Base-by-base conservation (phyloP, 2,329 filamentous ascomycete species). In the Rasamsonia emersonii region DNA sequence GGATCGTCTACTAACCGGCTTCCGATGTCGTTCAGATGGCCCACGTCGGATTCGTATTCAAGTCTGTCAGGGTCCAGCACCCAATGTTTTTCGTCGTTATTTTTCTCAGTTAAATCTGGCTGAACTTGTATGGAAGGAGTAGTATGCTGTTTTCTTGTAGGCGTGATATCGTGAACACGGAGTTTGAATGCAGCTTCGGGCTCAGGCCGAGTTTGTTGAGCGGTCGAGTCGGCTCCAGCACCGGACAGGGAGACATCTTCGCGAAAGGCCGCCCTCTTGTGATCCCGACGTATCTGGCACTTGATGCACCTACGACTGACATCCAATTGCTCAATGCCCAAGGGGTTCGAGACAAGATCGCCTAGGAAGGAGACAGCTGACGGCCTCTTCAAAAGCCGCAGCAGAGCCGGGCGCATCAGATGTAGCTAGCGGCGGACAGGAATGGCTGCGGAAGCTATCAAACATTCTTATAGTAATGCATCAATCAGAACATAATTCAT, bases 401-500 rank as follows among this genome's bases (percentile, higher is more conserved):
- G 52, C 51, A 63, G 51, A 50, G 58, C 60, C 50, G 57, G 52
- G 46, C 59, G 58, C 60, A 64, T 64, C 42, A 40, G 44, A 49
- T 39, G 30, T 46, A 30, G 37, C 24, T 36, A 37, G 33, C 38
- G 19, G 24, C 42, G 37, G 35, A 14, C 23, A 18, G 10, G 24
- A 25, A 26, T 15, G 24, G 15, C 20, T 23, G 20, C 20, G 20
- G 15, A 30, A 21, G 17, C 26, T 24, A 32, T 34, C 46, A 38
- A 51, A 41, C 56, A 59, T 55, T 49, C 44, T 54, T 24, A 27
- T 37, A 9, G 30, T 11, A 5, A 2, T 13, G 18, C 13, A 21
- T 21, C 7, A 13, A 15, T 30, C 15, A 3, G 10, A 27, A 17
- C n/a, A 15, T 7, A n/a, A 2, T 15, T 16, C 16, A n/a, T n/a